These are phyloP conservation scores for Datisca glomerata DNA, from an alignment of 306 rosid species.

Conservation along the genomic window DNA sequence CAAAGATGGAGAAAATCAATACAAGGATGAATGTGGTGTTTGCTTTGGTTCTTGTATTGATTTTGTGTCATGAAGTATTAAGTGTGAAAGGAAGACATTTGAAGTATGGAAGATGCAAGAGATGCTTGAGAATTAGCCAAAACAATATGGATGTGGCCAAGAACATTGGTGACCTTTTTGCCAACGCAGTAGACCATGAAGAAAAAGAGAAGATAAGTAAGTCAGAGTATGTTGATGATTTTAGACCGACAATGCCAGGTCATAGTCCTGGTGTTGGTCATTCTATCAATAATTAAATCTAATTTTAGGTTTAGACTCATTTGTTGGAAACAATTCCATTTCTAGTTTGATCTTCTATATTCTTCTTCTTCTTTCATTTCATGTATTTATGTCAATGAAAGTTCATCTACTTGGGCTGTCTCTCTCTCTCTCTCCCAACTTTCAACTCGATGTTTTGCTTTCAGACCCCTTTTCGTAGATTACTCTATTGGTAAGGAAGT, in stretches of 20 bases:
- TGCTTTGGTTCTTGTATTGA: slow-evolving; percentile 24
- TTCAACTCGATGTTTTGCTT: too few relatives aligned
- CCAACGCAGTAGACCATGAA: background rate
- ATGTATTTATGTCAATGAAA: too few relatives aligned
- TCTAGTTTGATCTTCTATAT: too few relatives aligned
- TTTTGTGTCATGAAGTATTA: slow-evolving; percentile 23
- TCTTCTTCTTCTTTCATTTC: too few relatives aligned
- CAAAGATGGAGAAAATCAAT: slow-evolving; percentile 20
- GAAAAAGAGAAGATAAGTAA: slow-evolving; percentile 10
- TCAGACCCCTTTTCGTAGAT: too few relatives aligned
- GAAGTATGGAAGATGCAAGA: slow-evolving; percentile 13
- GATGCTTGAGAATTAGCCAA: slow-evolving; percentile 4
- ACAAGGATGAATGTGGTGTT: slow-evolving; percentile 4
- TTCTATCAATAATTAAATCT: slow-evolving; percentile 24
- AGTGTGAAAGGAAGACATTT: slow-evolving; percentile 37
- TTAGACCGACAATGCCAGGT: slow-evolving; percentile 39
- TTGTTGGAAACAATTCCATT: too few relatives aligned
- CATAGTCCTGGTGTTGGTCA: slow-evolving; percentile 49
- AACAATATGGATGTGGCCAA: too few relatives aligned
- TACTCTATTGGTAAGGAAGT: too few relatives aligned
- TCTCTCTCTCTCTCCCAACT: too few relatives aligned
- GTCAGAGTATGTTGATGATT: slow-evolving; percentile 17
- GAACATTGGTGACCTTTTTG: background rate
- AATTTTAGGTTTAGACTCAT: too few relatives aligned
- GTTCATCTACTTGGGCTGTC: too few relatives aligned